Evolutionary conservation across 1,139 yeast species (phyloP).

Genomic region (Yamadazyma epiphylla): DNA sequence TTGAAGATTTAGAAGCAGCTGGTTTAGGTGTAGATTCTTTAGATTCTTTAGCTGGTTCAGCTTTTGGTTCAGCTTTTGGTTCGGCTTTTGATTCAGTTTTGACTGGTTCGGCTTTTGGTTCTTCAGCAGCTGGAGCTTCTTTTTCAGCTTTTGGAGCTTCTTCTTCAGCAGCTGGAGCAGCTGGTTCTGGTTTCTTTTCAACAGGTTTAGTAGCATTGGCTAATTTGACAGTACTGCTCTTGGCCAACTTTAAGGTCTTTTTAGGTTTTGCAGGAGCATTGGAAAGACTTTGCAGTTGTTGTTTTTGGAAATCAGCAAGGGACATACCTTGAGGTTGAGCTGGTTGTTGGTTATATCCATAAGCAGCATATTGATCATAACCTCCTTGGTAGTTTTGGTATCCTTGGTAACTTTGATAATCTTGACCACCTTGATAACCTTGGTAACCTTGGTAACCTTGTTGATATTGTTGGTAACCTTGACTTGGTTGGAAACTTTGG

Average conservation of each 20-base stretch:
- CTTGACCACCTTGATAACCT: constrained; percentile 12
- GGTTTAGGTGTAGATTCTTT: constrained; percentile 13
- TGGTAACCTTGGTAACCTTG: constrained; percentile 19
- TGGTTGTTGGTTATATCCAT: constrained; percentile 20
- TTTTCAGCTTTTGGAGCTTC: constrained; percentile 8
- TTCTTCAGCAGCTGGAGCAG: constrained; percentile 6
- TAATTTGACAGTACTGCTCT: constrained; percentile 64
- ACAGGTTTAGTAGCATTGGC: constrained; percentile 48
- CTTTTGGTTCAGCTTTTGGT: constrained; percentile 7
- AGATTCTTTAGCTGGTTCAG: constrained; percentile 14
- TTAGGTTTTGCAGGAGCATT: constrained; percentile 44
- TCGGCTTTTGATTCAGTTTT: constrained; percentile 10
- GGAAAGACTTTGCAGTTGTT: constrained; percentile 45
- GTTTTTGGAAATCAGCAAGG: constrained; percentile 81
- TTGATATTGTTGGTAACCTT: constrained; percentile 12
- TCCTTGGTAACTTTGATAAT: constrained; percentile 14
- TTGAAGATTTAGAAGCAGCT: constrained; percentile 10
- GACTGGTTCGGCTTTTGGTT: constrained; percentile 6
- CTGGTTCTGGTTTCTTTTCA: constrained; percentile 12
- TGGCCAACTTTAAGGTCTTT: constrained; percentile 59
- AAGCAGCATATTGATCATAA: constrained; percentile 23
- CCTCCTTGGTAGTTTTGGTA: constrained; percentile 8
- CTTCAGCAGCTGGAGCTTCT: constrained; percentile 4
- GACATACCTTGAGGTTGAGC: constrained; percentile 61
- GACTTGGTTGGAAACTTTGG: constrained; percentile 16